A percentile compares a stretch with the other conserved stretches of the same genome.
Conservation (phyloP, 306 rosid genomes). For the Dalbergia cochinchinensis region DNA sequence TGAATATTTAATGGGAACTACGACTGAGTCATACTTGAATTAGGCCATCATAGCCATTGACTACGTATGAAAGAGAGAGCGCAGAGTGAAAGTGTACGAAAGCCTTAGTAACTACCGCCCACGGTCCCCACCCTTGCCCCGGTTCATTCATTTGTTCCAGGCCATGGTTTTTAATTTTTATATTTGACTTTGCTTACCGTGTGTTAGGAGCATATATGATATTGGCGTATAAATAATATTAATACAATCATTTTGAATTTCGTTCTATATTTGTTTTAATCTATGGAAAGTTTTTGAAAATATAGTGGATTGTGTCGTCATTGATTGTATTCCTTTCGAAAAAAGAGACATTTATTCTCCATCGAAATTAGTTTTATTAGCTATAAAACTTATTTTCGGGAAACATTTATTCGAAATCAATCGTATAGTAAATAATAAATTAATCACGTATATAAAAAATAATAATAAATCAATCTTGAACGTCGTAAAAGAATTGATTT, state of each 20-base stretch:
- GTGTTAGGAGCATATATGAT: neutral
- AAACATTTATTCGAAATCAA: neutral
- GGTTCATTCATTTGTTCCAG: conserved; percentile 6
- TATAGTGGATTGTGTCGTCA: neutral
- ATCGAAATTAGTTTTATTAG: neutral
- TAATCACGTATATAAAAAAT: no score
- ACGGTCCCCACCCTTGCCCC: conserved; percentile 28
- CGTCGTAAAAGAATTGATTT: neutral
- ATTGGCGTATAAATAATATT: no score
- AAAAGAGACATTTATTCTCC: neutral
- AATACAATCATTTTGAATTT: neutral
- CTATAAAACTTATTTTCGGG: neutral
- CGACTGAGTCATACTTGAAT: conserved; percentile 26
- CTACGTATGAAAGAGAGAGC: conserved; percentile 36
- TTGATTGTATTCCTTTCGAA: no score
- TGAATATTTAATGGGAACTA: neutral
- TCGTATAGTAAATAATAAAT: no score
- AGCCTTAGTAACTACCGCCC: conserved; percentile 42
- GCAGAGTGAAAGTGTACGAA: conserved; percentile 26
- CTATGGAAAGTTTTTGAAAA: neutral
- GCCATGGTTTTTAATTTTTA: neutral
- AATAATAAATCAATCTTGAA: no score
- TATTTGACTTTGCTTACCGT: conserved; percentile 15
- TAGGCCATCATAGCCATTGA: conserved; percentile 4
- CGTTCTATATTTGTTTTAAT: no score